Percentiles rank a stretch among this genome's conserved stretches.
These are phyloP conservation scores for Neophaeococcomyces aloes DNA, from an alignment of 2,329 filamentous ascomycete genomes.

Conservation along the genomic window DNA sequence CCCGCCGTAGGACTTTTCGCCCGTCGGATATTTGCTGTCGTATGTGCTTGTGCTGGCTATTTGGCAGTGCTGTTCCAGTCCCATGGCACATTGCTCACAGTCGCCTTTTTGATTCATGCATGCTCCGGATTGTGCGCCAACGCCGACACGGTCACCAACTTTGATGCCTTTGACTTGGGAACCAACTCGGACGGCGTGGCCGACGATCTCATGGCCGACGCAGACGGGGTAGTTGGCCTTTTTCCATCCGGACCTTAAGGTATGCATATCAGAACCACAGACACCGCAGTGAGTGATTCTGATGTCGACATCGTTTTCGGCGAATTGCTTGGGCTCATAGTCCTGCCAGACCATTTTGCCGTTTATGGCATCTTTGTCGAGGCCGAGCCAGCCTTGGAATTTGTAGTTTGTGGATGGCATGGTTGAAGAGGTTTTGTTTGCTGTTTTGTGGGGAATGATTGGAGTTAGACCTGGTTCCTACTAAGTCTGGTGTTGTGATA, in stretches of 20 bases:
- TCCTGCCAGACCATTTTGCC: constrained; percentile 33
- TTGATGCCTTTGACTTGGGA: constrained; percentile 36
- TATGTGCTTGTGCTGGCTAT: constrained; percentile 44
- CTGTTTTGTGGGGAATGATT: background rate
- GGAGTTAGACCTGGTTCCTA: background rate
- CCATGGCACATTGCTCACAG: constrained; percentile 44
- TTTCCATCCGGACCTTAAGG: constrained; percentile 31
- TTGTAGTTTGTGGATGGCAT: constrained; percentile 35
- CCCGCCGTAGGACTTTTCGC: constrained; percentile 57
- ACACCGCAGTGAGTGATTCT: constrained; percentile 56
- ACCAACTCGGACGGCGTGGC: constrained; percentile 47
- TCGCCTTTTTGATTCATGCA: constrained; percentile 38
- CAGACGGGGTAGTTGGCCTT: constrained; percentile 33
- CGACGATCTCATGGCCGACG: constrained; percentile 57
- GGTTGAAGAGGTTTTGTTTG: background rate
- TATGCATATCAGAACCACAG: constrained; percentile 50
- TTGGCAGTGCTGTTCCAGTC: constrained; percentile 34
- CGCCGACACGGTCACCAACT: constrained; percentile 53
- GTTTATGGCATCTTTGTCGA: constrained; percentile 38
- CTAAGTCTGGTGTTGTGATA: too few relatives aligned
- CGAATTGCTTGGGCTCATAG: constrained; percentile 34
- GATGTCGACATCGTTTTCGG: constrained; percentile 57
- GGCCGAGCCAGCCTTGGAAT: constrained; percentile 49
- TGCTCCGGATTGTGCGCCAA: constrained; percentile 50
- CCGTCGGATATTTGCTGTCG: constrained; percentile 47